Percentiles rank a stretch among this genome's conserved stretches.
Conservation (phyloP, 2,329 filamentous ascomycete species). For the Thelonectria rubi region DNA sequence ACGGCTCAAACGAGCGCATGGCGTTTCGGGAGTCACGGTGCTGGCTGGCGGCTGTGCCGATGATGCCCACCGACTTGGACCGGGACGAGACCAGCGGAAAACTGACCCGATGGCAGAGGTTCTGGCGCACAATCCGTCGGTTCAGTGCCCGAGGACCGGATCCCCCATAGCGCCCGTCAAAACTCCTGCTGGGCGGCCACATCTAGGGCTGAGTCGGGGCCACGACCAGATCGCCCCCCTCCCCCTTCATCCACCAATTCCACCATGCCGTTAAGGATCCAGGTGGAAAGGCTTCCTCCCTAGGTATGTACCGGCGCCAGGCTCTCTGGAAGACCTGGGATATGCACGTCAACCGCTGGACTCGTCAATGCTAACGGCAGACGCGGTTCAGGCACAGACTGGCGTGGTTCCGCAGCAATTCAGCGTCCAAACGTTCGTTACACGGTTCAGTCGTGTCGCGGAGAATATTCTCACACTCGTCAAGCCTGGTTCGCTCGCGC, state of each 20-base stretch:
- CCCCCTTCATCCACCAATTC: conserved; percentile 1
- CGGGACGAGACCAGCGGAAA: conserved; percentile 11
- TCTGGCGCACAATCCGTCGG: conserved; percentile 31
- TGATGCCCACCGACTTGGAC: conserved; percentile 23
- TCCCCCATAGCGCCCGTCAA: conserved; percentile 36
- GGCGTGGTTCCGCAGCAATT: conserved; percentile 40
- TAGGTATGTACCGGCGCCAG: conserved; percentile 33
- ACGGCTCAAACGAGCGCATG: conserved; percentile 1
- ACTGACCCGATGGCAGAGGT: conserved; percentile 28
- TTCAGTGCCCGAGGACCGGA: conserved; percentile 34
- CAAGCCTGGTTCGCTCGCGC: conserved; percentile 44
- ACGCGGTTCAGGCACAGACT: conserved; percentile 38
- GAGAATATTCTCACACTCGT: conserved; percentile 45
- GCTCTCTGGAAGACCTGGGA: conserved; percentile 28
- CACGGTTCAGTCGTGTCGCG: conserved; percentile 39
- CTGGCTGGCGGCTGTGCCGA: conserved; percentile 1
- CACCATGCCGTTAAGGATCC: conserved; percentile 19
- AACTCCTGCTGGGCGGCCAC: conserved; percentile 33
- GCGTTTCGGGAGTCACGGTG: conserved; percentile 16
- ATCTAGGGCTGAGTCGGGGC: conserved; percentile 41
- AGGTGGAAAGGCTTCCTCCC: conserved; percentile 24
- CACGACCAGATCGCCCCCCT: conserved; percentile 31
- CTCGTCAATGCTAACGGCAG: conserved; percentile 37
- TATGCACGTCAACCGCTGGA: conserved; percentile 40
- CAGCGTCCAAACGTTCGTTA: conserved; percentile 34